Percentiles rank a stretch among this genome's conserved stretches.
These are phyloP conservation scores for Sarocladium oryzae DNA, from an alignment of 2,329 filamentous ascomycete species.

Conservation along the genomic window DNA sequence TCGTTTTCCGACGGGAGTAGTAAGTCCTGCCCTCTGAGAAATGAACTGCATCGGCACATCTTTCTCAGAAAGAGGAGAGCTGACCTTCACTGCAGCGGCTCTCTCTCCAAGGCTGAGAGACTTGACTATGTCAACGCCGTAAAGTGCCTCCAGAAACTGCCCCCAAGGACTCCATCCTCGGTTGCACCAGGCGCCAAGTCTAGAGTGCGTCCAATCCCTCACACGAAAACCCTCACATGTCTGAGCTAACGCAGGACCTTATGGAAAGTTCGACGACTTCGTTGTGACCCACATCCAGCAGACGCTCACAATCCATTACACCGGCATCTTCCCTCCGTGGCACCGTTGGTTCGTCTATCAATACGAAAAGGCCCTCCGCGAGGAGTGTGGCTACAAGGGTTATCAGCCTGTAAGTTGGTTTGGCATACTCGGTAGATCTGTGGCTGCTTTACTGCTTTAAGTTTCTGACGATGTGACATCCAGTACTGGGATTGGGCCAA, in stretches of 20 bases:
- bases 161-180: conserved; percentile 21
- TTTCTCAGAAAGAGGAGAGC: not conserved
- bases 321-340: conserved; percentile 30
- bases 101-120: conserved; percentile 26
- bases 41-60: no score
- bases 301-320: conserved; percentile 27
- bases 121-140: conserved; percentile 34
- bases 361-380: conserved; percentile 17
- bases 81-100: conserved; percentile 15
- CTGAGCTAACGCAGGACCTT: conserved; percentile 3
- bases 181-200: conserved; percentile 31
- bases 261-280: conserved; percentile 31
- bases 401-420: conserved; percentile 7
- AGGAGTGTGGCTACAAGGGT: conserved; percentile 31
- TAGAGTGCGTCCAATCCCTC: conserved; percentile 14
- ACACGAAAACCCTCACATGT: no score
- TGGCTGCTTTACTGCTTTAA: no score
- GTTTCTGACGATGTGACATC: not conserved
- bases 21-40: conserved; percentile 13
- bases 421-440: not conserved
- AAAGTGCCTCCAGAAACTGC: conserved; percentile 29
- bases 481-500: conserved; percentile 45
- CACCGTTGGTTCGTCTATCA: conserved; percentile 27
- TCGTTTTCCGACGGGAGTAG: conserved; percentile 23
- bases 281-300: conserved; percentile 33